Evolutionary conservation across 371 early-diverging fungal species (phyloP).

Genomic region (Coemansia sp.): DNA sequence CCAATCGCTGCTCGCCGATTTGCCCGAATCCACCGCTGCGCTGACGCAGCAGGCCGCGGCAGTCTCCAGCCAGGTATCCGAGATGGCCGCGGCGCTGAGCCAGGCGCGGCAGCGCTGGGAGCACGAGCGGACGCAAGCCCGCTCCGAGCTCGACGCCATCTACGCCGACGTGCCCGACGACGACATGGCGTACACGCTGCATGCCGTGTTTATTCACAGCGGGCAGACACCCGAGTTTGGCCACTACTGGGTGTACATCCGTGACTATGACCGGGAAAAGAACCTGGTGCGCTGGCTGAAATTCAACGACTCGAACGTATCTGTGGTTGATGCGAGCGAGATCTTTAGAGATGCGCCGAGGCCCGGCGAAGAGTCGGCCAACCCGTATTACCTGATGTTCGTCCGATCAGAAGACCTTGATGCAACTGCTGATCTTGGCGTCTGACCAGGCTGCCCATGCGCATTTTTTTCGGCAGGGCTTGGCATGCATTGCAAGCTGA

Average conservation of each 20-base stretch:
- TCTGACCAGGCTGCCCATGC: neutral
- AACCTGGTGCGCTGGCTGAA: constrained; percentile 69
- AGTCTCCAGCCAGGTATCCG: constrained; percentile 8
- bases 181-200: constrained; percentile 49
- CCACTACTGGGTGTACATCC: constrained; percentile 87
- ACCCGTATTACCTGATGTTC: constrained; percentile 69
- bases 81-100: constrained; percentile 24
- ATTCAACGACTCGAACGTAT: constrained; percentile 76
- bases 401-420: constrained; percentile 38
- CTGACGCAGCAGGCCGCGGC: constrained; percentile 5
- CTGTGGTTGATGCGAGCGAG: constrained; percentile 58
- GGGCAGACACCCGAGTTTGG: constrained; percentile 70
- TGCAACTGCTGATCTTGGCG: constrained; percentile 6
- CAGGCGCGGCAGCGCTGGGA: constrained; percentile 19
- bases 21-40: neutral
- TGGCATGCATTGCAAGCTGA: neutral
- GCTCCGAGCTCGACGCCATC: constrained; percentile 12
- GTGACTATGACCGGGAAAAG: constrained; percentile 54
- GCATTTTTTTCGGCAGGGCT: neutral
- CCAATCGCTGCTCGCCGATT: constrained; percentile 13
- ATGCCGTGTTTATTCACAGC: constrained; percentile 53
- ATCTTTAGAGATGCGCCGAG: constrained; percentile 59
- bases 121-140: constrained; percentile 1
- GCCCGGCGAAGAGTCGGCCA: constrained; percentile 53
- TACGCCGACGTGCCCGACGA: constrained; percentile 16